Conservation (phyloP, 441 rosid genomes). For the Breynia disticha region DNA sequence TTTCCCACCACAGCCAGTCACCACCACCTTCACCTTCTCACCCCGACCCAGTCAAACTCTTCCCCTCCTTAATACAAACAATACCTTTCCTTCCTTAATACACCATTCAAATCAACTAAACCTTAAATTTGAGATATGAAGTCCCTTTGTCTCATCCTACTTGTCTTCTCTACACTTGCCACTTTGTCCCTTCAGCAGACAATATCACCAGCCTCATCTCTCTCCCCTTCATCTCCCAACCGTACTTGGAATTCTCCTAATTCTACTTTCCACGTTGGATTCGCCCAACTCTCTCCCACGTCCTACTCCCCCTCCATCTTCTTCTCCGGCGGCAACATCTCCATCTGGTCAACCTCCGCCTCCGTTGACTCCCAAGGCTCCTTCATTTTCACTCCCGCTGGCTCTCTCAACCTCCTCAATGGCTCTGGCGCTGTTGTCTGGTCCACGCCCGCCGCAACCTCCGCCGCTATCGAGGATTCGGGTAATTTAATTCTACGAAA, state of each 20-base stretch:
- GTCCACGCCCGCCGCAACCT: slow-evolving; percentile 34
- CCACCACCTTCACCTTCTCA: too few species aligned
- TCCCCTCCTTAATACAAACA: too few species aligned
- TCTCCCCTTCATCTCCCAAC: slow-evolving; percentile 29
- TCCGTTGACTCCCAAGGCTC: slow-evolving; percentile 41
- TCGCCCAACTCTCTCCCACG: slow-evolving; percentile 23
- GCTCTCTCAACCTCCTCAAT: slow-evolving; percentile 33
- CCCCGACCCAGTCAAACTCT: too few species aligned
- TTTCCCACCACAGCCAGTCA: too few species aligned
- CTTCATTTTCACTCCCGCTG: slow-evolving; percentile 26
- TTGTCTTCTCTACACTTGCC: not conserved
- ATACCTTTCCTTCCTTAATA: too few species aligned
- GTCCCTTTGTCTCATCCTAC: not conserved
- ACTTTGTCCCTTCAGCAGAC: not conserved
- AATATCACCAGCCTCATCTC: slow-evolving; percentile 29
- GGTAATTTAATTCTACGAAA: slow-evolving; percentile 33
- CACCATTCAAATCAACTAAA: too few species aligned
- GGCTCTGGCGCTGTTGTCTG: slow-evolving; percentile 41
- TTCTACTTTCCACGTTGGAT: slow-evolving; percentile 34
- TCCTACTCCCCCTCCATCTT: slow-evolving; percentile 35
- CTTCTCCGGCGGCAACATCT: slow-evolving; percentile 27
- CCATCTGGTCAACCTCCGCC: slow-evolving; percentile 42
- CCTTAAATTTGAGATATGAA: too few species aligned
- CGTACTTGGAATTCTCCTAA: slow-evolving; percentile 38
- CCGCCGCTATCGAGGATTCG: slow-evolving; percentile 39